Evolutionary conservation across 2,329 filamentous ascomycete species (phyloP), one percentile per base, ranked within the genome.

Genomic region (Pseudocercospora macadamiae): DNA sequence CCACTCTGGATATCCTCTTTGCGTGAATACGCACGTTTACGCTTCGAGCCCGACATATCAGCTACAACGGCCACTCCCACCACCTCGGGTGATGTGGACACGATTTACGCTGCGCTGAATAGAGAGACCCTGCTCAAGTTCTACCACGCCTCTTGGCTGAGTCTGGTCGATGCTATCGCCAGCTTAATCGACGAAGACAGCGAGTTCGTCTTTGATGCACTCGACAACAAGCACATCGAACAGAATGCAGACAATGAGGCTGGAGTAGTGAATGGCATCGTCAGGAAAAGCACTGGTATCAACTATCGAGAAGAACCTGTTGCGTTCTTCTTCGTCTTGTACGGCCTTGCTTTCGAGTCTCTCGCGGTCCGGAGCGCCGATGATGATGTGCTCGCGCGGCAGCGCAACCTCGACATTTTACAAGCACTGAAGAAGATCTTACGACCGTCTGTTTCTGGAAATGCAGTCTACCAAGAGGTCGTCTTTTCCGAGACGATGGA

Each of bases 401-500:
- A 73, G 49, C 69, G 72, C 21, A 73, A 73, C 19, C 78, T 97
- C 25, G 92, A 92, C 61, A 97, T 99, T 54, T 81, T 99, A 18
- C 87, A 89, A 71, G 95, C 93, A 1, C 81, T 99, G 39, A 96
- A 95, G 79, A 96, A 96, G 79, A 99, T 99, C 44, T 75, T 99
- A 14, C 89, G 95, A 56, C 95, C 96, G 2, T 91, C 92, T 52
- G 93, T 99, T 12, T 96, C 93, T 39, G 95, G 96, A 2, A 93
- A 96, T 74, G 93, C 95, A 4, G 96, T 99, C 63, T 99, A 97
- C 71, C 89, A 96, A 68, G 92, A 96, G 57, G 91, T 93, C 6
- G 90, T 99, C 45, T 99, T 99, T 73, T 90, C 92, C 0, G 95
- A 99, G 77, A 96, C 93, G 0, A 96, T 97, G 87, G 95, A 99